A percentile compares a stretch with the other conserved stretches of the same genome.
phyloP scores from a whole-genome alignment of 805 yeast genomes.

The Saturnispora bothae region DNA sequence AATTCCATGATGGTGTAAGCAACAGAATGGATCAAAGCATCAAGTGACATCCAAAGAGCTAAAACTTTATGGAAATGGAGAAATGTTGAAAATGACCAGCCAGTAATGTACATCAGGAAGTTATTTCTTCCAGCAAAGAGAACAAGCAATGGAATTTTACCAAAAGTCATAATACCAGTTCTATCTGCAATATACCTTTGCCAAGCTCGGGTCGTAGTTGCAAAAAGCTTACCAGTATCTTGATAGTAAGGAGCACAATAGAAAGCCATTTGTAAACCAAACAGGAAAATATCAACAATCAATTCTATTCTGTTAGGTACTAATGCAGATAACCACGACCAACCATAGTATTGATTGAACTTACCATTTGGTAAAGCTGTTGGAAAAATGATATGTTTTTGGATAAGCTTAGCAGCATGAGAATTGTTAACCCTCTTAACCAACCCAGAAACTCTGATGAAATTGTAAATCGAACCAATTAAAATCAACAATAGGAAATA shows the following conservation, averaged over 20 bases:
- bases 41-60: slow-evolving; percentile 37
- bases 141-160: slow-evolving; percentile 31
- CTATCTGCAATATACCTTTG: slow-evolving; percentile 22
- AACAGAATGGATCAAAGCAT: slow-evolving; percentile 31
- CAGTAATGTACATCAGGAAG: slow-evolving; percentile 32
- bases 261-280: slow-evolving; percentile 9
- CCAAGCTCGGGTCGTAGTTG: slow-evolving; percentile 24
- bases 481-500: slow-evolving; percentile 32
- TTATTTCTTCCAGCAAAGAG: slow-evolving; percentile 40
- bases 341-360: slow-evolving; percentile 13
- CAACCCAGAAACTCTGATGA: slow-evolving; percentile 20
- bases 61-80: slow-evolving; percentile 57
- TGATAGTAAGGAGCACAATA: slow-evolving; percentile 9
- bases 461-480: slow-evolving; percentile 27
- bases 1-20: slow-evolving; percentile 20
- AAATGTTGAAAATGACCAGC: slow-evolving; percentile 33
- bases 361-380: slow-evolving; percentile 23
- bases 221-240: slow-evolving; percentile 16
- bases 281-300: slow-evolving; percentile 5
- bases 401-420: slow-evolving; percentile 15
- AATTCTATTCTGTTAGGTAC: slow-evolving; percentile 10
- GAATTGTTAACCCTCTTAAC: slow-evolving; percentile 17
- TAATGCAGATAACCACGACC: slow-evolving; percentile 9
- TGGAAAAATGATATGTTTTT: slow-evolving; percentile 29
- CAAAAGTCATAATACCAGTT: slow-evolving; percentile 31